Evolutionary conservation across 768 basidiomycete species (phyloP).

Genomic region (Trametes meyenii): DNA sequence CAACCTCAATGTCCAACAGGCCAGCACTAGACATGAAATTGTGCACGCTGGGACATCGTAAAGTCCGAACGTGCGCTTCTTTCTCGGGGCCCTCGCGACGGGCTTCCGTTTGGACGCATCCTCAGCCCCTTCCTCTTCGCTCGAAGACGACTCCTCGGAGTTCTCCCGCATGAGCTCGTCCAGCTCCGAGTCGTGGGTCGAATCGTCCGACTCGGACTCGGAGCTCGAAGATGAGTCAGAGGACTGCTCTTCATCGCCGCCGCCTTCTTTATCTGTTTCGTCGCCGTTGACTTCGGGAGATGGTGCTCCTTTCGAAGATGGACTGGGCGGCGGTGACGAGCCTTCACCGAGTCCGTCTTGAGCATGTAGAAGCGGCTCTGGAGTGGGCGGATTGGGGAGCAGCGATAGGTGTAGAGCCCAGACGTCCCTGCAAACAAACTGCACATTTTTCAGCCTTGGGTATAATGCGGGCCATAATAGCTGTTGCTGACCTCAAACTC

Average conservation of each 20-base stretch:
- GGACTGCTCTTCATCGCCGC: constrained; percentile 27
- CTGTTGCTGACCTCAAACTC: constrained; percentile 70
- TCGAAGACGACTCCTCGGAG: constrained; percentile 38
- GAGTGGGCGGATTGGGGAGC: constrained; percentile 58
- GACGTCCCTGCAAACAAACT: constrained; percentile 79
- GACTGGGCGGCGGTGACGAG: not conserved
- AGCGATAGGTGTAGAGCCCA: constrained; percentile 77
- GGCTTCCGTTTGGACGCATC: constrained; percentile 3
- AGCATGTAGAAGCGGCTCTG: constrained; percentile 59
- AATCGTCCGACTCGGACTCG: constrained; percentile 31
- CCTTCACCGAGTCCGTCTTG: constrained; percentile 34
- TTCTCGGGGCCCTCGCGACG: constrained; percentile 17
- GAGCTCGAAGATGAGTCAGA: constrained; percentile 29
- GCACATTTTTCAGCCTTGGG: not conserved
- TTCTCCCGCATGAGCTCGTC: constrained; percentile 43
- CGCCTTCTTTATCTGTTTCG: not conserved
- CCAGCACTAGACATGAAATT: constrained; percentile 71
- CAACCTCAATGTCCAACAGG: constrained; percentile 78
- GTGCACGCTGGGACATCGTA: constrained; percentile 50
- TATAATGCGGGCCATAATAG: not conserved
- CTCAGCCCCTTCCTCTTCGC: constrained; percentile 30
- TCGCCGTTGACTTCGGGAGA: not conserved
- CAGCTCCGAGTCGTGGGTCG: constrained; percentile 41
- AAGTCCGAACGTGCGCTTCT: constrained; percentile 27
- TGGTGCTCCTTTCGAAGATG: too few relatives aligned